Evolutionary conservation across 371 early-diverging fungal genomes (phyloP).

Genomic region (Haplosporangium sp.): DNA sequence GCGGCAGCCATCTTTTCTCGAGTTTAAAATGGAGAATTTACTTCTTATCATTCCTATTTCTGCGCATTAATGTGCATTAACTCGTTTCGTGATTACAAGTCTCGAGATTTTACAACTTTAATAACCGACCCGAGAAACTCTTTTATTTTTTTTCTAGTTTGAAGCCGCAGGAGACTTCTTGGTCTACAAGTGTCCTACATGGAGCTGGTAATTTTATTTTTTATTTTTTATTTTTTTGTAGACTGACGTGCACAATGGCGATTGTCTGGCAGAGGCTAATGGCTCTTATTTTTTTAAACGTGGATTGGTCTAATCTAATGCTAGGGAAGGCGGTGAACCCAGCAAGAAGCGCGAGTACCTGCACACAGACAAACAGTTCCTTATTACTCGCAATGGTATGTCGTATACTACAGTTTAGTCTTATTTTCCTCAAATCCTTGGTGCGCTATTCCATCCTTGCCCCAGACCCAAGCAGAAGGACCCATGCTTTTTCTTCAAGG

Average conservation of each 20-base stretch:
- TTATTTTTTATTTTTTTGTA: background rate
- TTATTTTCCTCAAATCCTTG: background rate
- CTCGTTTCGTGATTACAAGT: background rate
- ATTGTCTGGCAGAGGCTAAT: background rate
- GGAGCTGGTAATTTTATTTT: constrained; percentile 83
- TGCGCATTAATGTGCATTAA: no score
- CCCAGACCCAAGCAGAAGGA: background rate
- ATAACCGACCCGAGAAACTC: background rate
- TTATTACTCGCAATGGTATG: constrained; percentile 92
- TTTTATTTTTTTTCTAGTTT: constrained; percentile 70
- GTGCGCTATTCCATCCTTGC: background rate
- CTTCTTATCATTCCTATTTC: no score
- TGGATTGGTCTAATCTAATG: background rate
- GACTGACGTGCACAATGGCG: background rate
- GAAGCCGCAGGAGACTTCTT: constrained; percentile 97
- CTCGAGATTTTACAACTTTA: no score
- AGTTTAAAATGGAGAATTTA: background rate
- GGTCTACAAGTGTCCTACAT: constrained; percentile 98
- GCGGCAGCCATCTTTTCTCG: background rate
- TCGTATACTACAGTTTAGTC: background rate
- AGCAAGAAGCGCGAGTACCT: constrained; percentile 91
- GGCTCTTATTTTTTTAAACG: background rate
- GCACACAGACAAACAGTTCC: constrained; percentile 93
- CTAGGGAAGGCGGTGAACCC: constrained; percentile 85
- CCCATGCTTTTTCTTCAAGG: constrained; percentile 20